These are phyloP conservation scores for Pluteus cervinus DNA, from an alignment of 768 basidiomycete genomes.

Conservation along the genomic window DNA sequence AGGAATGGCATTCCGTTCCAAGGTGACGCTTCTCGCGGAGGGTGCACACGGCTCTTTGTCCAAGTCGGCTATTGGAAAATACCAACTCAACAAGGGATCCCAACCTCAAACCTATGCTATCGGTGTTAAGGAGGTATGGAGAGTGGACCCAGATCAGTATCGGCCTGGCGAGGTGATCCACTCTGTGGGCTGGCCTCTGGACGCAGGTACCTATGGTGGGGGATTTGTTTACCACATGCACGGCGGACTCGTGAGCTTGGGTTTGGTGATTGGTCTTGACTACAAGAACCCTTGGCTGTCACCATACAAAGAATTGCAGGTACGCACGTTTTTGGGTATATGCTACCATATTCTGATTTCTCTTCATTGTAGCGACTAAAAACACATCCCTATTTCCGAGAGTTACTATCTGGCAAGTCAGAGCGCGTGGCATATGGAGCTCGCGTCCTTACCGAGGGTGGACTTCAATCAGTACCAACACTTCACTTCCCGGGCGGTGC, in stretches of 20 bases:
- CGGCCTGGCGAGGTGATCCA: constrained; percentile 82
- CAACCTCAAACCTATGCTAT: constrained; percentile 95
- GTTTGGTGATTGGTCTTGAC: constrained; percentile 90
- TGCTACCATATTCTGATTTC: not conserved
- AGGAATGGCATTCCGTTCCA: constrained; percentile 93
- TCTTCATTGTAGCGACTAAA: constrained; percentile 59
- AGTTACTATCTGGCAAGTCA: constrained; percentile 65
- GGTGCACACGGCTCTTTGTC: constrained; percentile 91
- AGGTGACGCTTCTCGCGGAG: constrained; percentile 88
- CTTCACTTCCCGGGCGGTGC: constrained; percentile 92
- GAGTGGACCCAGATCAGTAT: constrained; percentile 59
- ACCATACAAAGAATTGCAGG: constrained; percentile 92
- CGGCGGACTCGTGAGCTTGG: constrained; percentile 82
- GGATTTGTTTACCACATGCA: constrained; percentile 97
- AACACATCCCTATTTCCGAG: constrained; percentile 88
- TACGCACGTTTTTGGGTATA: no score
- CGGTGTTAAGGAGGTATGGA: constrained; percentile 97
- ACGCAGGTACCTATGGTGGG: constrained; percentile 81
- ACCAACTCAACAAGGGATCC: constrained; percentile 59
- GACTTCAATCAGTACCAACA: constrained; percentile 82
- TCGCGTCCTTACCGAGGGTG: constrained; percentile 88
- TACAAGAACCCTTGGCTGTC: constrained; percentile 91
- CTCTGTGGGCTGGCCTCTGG: constrained; percentile 91
- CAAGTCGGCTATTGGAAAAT: constrained; percentile 71
- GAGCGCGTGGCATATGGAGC: constrained; percentile 87